phyloP scores from a whole-genome alignment of 495 filamentous ascomycete species.

The Daldinia loculata region DNA sequence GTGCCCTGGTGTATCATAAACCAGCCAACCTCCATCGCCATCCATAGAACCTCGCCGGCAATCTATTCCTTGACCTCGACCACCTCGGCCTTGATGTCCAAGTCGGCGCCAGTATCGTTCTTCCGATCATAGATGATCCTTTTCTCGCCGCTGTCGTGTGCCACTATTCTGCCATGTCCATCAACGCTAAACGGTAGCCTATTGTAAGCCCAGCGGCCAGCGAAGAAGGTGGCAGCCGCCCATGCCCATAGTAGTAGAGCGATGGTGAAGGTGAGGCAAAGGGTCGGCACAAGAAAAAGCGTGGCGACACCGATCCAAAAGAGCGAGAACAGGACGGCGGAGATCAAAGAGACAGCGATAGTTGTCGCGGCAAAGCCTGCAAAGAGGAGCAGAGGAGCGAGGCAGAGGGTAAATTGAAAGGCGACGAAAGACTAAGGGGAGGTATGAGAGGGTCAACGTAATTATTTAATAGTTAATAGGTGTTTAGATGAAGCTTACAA shows the following conservation, averaged over 20 bases:
- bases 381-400: slow-evolving; percentile 70
- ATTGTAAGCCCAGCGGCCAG: slow-evolving; percentile 60
- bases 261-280: slow-evolving; percentile 65
- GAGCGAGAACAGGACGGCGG: slow-evolving; percentile 66
- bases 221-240: slow-evolving; percentile 64
- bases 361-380: slow-evolving; percentile 63
- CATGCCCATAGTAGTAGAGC: slow-evolving; percentile 70
- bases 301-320: slow-evolving; percentile 70
- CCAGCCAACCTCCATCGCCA: slow-evolving; percentile 39
- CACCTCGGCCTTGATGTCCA: slow-evolving; percentile 36
- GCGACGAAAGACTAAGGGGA: slow-evolving; percentile 59
- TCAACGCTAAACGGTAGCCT: slow-evolving; percentile 39
- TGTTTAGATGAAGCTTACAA: slow-evolving; percentile 40
- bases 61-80: slow-evolving; percentile 45
- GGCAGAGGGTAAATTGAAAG: slow-evolving; percentile 63
- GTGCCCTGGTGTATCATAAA: slow-evolving; percentile 37
- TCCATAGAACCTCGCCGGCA: slow-evolving; percentile 38
- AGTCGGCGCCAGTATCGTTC: slow-evolving; percentile 12
- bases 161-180: slow-evolving; percentile 21
- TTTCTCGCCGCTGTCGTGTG: slow-evolving; percentile 14
- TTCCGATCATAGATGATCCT: slow-evolving; percentile 39
- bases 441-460: background rate
- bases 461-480: background rate
- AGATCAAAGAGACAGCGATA: slow-evolving; percentile 62
- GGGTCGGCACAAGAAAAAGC: slow-evolving; percentile 67